Evolutionary conservation across 192 early-diverging fungal species (phyloP).

Genomic region (Coemansia sp.): DNA sequence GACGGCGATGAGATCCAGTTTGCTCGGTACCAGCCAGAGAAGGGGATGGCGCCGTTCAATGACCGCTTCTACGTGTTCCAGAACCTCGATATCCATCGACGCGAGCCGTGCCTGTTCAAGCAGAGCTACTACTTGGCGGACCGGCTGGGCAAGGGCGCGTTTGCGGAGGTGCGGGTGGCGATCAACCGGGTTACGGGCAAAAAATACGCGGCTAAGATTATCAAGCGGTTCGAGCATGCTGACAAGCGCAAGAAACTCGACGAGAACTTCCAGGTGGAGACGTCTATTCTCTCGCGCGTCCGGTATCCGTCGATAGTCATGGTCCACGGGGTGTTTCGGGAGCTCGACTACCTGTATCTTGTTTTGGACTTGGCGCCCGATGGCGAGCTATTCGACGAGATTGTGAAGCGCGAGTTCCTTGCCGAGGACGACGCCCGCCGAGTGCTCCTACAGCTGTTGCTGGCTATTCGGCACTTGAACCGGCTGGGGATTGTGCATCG

Average conservation of each 20-base stretch:
- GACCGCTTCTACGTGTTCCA: constrained; percentile 50
- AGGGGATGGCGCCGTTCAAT: constrained; percentile 45
- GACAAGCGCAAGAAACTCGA: constrained; percentile 47
- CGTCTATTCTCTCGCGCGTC: constrained; percentile 51
- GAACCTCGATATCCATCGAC: constrained; percentile 41
- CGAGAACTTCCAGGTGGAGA: constrained; percentile 48
- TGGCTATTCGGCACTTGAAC: constrained; percentile 74
- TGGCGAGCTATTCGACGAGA: constrained; percentile 92
- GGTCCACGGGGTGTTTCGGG: constrained; percentile 52
- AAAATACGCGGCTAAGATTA: constrained; percentile 73
- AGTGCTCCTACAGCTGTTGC: constrained; percentile 76
- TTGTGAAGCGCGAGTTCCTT: constrained; percentile 72
- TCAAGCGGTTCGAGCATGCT: constrained; percentile 42
- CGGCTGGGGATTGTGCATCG: constrained; percentile 67
- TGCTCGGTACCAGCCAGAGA: constrained; percentile 48
- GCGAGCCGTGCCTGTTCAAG: constrained; percentile 46
- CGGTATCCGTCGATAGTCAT: constrained; percentile 48
- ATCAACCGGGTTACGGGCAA: constrained; percentile 63
- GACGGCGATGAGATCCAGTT: constrained; percentile 66
- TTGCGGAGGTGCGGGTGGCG: constrained; percentile 68
- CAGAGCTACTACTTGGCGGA: constrained; percentile 44
- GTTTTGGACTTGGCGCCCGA: constrained; percentile 66
- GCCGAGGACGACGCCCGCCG: constrained; percentile 74
- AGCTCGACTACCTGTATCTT: constrained; percentile 50
- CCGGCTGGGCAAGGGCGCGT: constrained; percentile 53